Percentiles rank a stretch among this genome's conserved stretches.
phyloP scores from a whole-genome alignment of 331 rosid genomes.

The Rosa hybrid region DNA sequence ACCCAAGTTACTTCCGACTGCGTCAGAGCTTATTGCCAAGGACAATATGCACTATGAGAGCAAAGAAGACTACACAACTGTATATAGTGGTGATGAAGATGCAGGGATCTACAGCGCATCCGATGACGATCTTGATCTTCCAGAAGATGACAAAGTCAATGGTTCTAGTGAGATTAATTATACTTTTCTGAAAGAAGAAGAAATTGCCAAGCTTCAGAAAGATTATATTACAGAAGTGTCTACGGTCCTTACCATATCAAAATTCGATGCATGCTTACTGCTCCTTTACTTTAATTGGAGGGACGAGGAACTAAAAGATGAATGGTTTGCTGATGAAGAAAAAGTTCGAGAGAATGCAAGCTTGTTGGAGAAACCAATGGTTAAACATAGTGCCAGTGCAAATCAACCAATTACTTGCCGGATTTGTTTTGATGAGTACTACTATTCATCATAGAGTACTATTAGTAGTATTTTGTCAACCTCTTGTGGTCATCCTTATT shows the following conservation, averaged over 20 bases:
- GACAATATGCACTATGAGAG: too few species aligned
- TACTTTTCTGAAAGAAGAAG: not conserved
- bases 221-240: not conserved
- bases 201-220: not conserved
- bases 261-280: not conserved
- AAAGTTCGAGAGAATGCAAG: not conserved
- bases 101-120: too few species aligned
- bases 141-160: not conserved
- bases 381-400: not conserved
- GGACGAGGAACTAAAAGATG: not conserved
- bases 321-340: not conserved
- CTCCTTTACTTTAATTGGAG: slow-evolving; percentile 4
- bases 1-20: too few species aligned
- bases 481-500: not conserved
- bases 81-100: too few species aligned
- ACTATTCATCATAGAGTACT: not conserved
- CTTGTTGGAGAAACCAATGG: not conserved
- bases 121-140: not conserved
- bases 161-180: not conserved
- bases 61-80: too few species aligned
- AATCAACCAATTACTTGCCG: not conserved
- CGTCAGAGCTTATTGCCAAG: too few species aligned
- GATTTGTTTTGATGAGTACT: not conserved
- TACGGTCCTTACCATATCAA: not conserved
- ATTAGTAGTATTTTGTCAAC: not conserved